These are phyloP conservation scores for Fallopia convolvulus DNA, from an alignment of 148 eudicot genomes.

Conservation along the genomic window DNA sequence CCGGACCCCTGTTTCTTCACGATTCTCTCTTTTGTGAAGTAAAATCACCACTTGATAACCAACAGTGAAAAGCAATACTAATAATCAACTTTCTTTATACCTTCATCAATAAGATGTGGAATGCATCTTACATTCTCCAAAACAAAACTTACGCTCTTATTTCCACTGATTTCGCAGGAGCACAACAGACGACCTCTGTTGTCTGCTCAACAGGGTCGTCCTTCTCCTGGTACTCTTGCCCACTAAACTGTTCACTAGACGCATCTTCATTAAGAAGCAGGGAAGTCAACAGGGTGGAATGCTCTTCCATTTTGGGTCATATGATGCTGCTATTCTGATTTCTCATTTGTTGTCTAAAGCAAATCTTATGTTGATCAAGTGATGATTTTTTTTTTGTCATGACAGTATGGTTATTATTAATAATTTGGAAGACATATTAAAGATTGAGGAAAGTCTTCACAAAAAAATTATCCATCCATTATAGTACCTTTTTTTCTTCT, in stretches of 20 bases:
- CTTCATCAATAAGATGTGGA: background rate
- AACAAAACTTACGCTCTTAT: background rate
- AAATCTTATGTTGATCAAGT: background rate
- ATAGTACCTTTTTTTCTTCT: too few species aligned
- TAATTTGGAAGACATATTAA: background rate
- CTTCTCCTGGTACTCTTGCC: constrained; percentile 5
- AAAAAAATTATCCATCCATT: too few species aligned
- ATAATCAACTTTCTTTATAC: background rate
- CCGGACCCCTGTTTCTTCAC: background rate
- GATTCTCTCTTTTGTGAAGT: background rate
- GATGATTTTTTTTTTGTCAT: background rate
- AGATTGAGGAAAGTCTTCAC: too few species aligned
- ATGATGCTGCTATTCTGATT: background rate
- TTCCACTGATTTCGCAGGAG: constrained; percentile 12
- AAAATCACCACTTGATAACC: background rate
- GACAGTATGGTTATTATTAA: background rate
- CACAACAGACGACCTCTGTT: constrained; percentile 12
- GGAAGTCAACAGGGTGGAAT: background rate
- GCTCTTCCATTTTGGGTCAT: background rate
- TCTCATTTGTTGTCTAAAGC: background rate
- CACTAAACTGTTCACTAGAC: background rate
- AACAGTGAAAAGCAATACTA: background rate
- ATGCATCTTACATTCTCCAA: background rate
- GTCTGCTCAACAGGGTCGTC: constrained; percentile 16
- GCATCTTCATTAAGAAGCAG: background rate